Conservation (phyloP, 352 stramenopile genomes). For the Blastocystis sp. region DNA sequence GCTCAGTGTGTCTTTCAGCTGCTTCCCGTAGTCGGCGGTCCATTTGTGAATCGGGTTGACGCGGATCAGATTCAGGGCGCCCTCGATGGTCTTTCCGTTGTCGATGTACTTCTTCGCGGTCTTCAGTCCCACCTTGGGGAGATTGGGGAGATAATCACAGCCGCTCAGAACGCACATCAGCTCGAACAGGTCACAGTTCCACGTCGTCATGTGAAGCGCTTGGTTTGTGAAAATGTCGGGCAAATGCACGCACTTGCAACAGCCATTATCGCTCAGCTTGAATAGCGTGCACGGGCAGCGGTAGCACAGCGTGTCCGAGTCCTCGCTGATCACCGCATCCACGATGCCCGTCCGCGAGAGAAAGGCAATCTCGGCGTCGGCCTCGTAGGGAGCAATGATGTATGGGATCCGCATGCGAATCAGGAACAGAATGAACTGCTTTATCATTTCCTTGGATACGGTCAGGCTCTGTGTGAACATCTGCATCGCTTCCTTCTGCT, state of each 20-base stretch:
- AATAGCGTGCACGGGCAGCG: constrained; percentile 85
- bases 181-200: constrained; percentile 63
- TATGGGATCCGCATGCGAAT: constrained; percentile 30
- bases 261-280: constrained; percentile 84
- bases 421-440: background rate
- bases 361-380: constrained; percentile 91
- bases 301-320: constrained; percentile 92
- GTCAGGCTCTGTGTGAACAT: constrained; percentile 73
- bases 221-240: background rate
- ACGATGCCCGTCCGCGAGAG: constrained; percentile 80
- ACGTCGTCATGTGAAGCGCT: background rate
- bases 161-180: constrained; percentile 80
- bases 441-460: constrained; percentile 74
- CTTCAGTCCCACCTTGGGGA: constrained; percentile 79
- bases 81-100: background rate
- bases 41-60: background rate
- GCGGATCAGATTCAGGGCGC: background rate
- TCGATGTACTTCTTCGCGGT: constrained; percentile 70
- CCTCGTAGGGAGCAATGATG: constrained; percentile 90
- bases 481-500: constrained; percentile 70
- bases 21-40: background rate
- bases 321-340: constrained; percentile 90
- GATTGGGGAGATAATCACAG: constrained; percentile 82
- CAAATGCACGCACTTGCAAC: constrained; percentile 60
- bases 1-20: background rate